Conservation (phyloP, 139 green algal genomes). For the Chlamydomonas sphaeroides region DNA sequence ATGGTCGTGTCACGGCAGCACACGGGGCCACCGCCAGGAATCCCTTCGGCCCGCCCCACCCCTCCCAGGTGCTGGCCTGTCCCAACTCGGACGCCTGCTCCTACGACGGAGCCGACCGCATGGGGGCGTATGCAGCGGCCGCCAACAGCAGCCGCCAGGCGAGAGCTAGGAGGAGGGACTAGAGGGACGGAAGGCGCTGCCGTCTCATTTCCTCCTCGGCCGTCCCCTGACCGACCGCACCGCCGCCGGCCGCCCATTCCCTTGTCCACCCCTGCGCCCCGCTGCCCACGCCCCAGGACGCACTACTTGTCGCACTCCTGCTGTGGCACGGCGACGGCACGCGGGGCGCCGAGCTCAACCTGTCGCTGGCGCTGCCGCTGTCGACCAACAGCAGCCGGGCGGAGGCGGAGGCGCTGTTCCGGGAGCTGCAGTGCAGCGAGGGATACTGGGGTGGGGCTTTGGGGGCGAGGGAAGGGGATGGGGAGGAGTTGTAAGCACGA, state of each 20-base stretch:
- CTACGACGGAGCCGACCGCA: slow-evolving; percentile 16
- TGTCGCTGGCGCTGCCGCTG: no score
- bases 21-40: no score
- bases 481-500: not conserved
- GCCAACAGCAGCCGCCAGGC: not conserved
- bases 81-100: slow-evolving; percentile 24
- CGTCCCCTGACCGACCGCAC: no score
- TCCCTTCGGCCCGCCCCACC: not conserved
- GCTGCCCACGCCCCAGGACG: no score
- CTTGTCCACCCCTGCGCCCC: no score
- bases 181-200: no score
- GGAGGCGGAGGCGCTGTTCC: not conserved
- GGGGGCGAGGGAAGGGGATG: not conserved
- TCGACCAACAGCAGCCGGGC: not conserved
- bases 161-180: not conserved
- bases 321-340: no score
- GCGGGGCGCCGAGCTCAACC: no score
- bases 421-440: slow-evolving; percentile 21
- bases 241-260: no score
- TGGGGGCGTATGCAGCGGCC: not conserved
- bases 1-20: no score
- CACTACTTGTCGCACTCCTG: no score
- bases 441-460: slow-evolving; percentile 33
- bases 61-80: slow-evolving; percentile 10
- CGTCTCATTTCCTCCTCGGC: no score